phyloP scores from a whole-genome alignment of 2,329 filamentous ascomycete genomes.

The Talaromyces sp. region DNA sequence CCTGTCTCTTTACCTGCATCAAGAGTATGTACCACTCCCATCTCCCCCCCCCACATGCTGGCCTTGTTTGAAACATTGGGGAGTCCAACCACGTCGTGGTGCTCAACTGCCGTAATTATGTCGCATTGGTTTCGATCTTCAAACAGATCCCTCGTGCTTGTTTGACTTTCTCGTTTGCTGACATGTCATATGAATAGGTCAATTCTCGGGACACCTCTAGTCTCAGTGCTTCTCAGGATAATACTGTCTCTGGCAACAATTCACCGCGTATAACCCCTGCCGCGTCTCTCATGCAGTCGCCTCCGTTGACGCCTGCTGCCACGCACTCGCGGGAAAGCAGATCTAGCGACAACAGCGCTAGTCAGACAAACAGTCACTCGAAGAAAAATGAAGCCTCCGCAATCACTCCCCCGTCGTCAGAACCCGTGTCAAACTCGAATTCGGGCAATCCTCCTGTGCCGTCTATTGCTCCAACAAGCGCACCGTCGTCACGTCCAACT shows the following conservation, averaged over 20 bases:
- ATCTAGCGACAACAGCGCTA: conserved; percentile 31
- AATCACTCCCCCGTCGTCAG: conserved; percentile 56
- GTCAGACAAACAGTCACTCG: conserved; percentile 31
- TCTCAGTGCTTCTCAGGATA: conserved; percentile 54
- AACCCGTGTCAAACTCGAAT: conserved; percentile 44
- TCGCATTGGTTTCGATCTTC: background rate
- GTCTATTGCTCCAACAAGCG: conserved; percentile 29
- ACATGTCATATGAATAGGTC: conserved; percentile 28
- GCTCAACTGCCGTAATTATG: background rate
- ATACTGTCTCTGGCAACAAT: conserved; percentile 60
- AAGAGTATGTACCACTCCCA: conserved; percentile 35
- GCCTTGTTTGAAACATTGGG: background rate
- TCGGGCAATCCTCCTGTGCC: conserved; percentile 30
- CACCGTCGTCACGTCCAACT: conserved; percentile 39
- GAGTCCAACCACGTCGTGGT: background rate
- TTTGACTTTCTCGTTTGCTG: background rate
- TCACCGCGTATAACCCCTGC: conserved; percentile 68
- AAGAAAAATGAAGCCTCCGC: conserved; percentile 29
- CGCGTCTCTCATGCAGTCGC: conserved; percentile 73
- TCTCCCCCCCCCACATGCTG: background rate
- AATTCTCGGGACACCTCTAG: conserved; percentile 55
- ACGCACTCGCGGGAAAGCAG: conserved; percentile 60
- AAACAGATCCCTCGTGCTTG: background rate
- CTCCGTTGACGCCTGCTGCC: conserved; percentile 81
- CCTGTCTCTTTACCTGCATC: conserved; percentile 74